phyloP scores from a whole-genome alignment of 306 rosid species.

The Lathyrus tuberosus region DNA sequence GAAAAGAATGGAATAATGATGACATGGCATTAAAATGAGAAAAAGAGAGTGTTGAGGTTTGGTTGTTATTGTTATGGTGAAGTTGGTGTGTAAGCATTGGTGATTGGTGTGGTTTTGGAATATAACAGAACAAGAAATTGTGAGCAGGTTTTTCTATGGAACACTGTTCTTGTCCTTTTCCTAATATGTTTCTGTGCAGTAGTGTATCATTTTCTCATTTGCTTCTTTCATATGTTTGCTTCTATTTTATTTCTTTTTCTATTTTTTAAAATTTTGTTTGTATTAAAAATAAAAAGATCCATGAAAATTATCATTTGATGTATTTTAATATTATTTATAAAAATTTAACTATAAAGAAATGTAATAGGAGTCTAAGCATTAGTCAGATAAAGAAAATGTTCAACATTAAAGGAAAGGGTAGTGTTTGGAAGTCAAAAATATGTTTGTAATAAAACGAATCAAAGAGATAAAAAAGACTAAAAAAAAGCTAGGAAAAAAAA shows the following conservation, averaged over 20 bases:
- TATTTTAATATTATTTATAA: no score
- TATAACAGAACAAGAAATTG: not conserved
- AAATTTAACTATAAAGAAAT: not conserved
- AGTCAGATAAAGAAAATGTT: not conserved
- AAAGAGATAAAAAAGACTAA: not conserved
- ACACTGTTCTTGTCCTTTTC: conserved; percentile 9
- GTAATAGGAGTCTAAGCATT: not conserved
- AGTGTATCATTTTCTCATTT: not conserved
- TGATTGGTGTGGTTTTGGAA: conserved; percentile 25
- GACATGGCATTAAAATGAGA: not conserved
- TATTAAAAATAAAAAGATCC: no score
- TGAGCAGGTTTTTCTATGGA: not conserved
- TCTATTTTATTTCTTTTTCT: not conserved
- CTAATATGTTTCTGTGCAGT: not conserved
- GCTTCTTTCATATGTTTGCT: not conserved
- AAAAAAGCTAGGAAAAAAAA: not conserved
- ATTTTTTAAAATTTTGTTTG: no score
- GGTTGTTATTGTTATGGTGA: conserved; percentile 22
- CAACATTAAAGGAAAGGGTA: not conserved
- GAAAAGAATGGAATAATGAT: conserved; percentile 8
- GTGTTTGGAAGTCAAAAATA: not conserved
- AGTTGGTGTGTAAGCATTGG: not conserved
- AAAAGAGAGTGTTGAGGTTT: conserved; percentile 15
- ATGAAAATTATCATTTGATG: no score
- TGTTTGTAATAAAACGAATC: not conserved